These are phyloP conservation scores for Hypericum androsaemum DNA, from an alignment of 345 rosid species.

Conservation along the genomic window DNA sequence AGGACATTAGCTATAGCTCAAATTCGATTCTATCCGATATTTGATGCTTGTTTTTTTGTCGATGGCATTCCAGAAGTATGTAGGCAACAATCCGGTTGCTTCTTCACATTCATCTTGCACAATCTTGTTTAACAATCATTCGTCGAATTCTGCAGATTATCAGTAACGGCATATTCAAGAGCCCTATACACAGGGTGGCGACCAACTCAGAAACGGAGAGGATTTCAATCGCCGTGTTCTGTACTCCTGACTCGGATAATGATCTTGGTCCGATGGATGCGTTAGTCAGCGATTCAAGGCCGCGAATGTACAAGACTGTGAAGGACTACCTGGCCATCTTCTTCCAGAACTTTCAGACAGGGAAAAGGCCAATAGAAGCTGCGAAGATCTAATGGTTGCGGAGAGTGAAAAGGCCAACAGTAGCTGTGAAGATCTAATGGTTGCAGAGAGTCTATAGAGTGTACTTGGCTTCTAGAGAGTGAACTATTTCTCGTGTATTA, in stretches of 20 bases:
- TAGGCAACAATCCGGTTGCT: not conserved
- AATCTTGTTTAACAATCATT: not conserved
- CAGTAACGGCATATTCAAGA: constrained; percentile 59
- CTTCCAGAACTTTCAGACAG: too few relatives aligned
- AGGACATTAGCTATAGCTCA: too few relatives aligned
- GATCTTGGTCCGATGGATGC: constrained; percentile 26
- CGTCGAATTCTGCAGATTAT: constrained; percentile 26
- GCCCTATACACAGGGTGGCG: constrained; percentile 38
- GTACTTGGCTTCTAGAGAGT: too few relatives aligned
- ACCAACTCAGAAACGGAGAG: constrained; percentile 39
- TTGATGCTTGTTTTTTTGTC: too few relatives aligned
- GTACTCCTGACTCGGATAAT: constrained; percentile 25
- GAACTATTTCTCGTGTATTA: too few relatives aligned
- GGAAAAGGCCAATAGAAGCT: too few relatives aligned
- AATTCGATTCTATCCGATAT: too few relatives aligned
- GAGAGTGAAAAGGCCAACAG: too few relatives aligned
- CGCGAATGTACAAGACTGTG: constrained; percentile 38
- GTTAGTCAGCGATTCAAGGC: constrained; percentile 31
- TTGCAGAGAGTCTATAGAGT: too few relatives aligned
- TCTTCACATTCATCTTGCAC: not conserved
- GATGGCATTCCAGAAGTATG: too few relatives aligned
- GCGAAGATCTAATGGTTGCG: too few relatives aligned
- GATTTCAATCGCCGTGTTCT: constrained; percentile 42
- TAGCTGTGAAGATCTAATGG: too few relatives aligned
- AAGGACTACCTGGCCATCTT: not conserved